Evolutionary conservation across 1,284 basidiomycete species (phyloP).

Genomic region (Rhodotorula glutinis): DNA sequence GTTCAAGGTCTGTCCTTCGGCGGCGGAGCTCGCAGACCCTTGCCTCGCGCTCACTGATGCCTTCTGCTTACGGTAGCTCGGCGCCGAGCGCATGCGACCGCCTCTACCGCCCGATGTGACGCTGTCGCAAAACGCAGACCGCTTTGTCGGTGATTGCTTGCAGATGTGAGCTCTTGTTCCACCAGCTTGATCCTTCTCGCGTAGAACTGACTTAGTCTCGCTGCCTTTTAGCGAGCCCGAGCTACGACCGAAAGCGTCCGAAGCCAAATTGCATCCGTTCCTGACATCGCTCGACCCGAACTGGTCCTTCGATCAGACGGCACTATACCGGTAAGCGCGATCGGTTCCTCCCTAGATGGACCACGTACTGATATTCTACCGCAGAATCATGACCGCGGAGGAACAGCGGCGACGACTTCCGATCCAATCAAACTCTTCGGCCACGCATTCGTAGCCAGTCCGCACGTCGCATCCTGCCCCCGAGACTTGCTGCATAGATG

Average conservation of each 20-base stretch:
- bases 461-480: not conserved
- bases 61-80: constrained; percentile 58
- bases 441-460: not conserved
- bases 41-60: not conserved
- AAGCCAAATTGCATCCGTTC: constrained; percentile 80
- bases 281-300: constrained; percentile 63
- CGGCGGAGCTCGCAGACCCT: too few relatives aligned
- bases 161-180: constrained; percentile 62
- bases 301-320: constrained; percentile 61
- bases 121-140: constrained; percentile 70
- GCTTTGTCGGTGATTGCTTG: constrained; percentile 87
- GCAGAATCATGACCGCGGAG: constrained; percentile 33
- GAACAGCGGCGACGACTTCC: constrained; percentile 13
- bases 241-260: constrained; percentile 75
- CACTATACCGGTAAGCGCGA: constrained; percentile 38
- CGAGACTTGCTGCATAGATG: too few relatives aligned
- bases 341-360: too few relatives aligned
- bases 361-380: too few relatives aligned
- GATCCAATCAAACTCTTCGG: not conserved
- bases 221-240: constrained; percentile 66
- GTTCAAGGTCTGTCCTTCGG: constrained; percentile 65
- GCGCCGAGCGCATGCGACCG: constrained; percentile 75
- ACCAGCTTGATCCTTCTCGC: too few relatives aligned
- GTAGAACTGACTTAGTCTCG: not conserved
- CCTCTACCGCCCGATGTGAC: constrained; percentile 80